Conservation (phyloP, 805 yeast species). For the Saccharomycopsis sp. region DNA sequence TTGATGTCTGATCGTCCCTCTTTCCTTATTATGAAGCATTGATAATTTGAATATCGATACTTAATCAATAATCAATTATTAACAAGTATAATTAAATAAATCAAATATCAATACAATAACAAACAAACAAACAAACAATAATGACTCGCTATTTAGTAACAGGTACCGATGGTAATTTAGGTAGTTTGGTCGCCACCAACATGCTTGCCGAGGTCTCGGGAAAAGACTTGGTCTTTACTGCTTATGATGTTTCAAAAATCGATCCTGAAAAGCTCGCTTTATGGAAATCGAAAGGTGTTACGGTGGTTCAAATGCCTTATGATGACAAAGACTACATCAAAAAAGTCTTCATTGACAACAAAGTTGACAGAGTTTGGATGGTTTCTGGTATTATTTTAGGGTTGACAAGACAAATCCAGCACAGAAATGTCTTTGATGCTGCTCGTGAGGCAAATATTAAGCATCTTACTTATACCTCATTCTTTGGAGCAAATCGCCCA, state of each 20-base stretch:
- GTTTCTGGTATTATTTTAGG: not conserved
- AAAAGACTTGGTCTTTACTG: not conserved
- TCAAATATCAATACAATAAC: too few species aligned
- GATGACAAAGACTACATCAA: not conserved
- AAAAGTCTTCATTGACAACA: not conserved
- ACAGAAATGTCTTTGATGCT: too few species aligned
- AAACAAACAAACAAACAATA: too few species aligned
- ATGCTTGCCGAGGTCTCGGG: not conserved
- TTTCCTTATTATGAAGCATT: too few species aligned
- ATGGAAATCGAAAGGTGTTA: not conserved
- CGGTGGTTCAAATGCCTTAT: not conserved
- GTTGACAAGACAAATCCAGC: not conserved
- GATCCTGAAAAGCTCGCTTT: not conserved
- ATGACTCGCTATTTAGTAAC: not conserved
- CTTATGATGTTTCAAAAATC: not conserved
- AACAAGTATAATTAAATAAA: too few species aligned
- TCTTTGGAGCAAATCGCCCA: too few species aligned
- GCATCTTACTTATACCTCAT: too few species aligned
- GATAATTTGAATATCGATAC: too few species aligned
- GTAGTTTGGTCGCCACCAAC: too few species aligned
- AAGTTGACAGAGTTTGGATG: not conserved
- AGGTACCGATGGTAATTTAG: not conserved
- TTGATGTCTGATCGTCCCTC: too few species aligned
- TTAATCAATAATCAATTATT: too few species aligned
- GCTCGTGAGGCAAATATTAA: too few species aligned